Conservation (phyloP, 768 basidiomycete species). For the Russula vinacea region DNA sequence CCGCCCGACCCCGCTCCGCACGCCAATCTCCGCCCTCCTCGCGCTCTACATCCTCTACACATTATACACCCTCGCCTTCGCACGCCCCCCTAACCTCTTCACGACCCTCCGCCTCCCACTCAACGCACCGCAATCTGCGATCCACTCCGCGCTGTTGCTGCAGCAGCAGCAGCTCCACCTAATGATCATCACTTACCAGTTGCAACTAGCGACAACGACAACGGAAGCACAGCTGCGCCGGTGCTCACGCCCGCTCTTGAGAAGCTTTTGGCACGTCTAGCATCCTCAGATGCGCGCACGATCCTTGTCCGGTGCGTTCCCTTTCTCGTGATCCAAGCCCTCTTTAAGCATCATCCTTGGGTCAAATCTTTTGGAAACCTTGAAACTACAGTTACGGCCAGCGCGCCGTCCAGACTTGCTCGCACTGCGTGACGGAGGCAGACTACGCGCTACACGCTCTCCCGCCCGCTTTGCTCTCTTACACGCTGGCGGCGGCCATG, state of each 20-base stretch:
- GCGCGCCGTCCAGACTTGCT: slow-evolving; percentile 24
- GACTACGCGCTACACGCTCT: slow-evolving; percentile 29
- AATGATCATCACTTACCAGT: background rate
- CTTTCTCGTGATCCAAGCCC: too few species aligned
- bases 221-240: too few species aligned
- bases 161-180: background rate
- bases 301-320: slow-evolving; percentile 27
- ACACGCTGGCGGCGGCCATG: slow-evolving; percentile 22
- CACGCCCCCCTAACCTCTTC: slow-evolving; percentile 28
- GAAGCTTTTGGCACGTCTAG: slow-evolving; percentile 25
- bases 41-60: slow-evolving; percentile 26
- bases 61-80: slow-evolving; percentile 16
- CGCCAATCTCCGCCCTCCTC: slow-evolving; percentile 14
- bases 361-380: too few species aligned
- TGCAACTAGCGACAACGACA: background rate
- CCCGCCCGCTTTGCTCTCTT: slow-evolving; percentile 26
- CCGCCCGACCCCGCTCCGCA: slow-evolving; percentile 13
- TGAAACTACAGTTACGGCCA: slow-evolving; percentile 25
- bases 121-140: slow-evolving; percentile 10
- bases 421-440: slow-evolving; percentile 17
- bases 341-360: background rate
- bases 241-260: slow-evolving; percentile 24
- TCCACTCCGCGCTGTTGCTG: slow-evolving; percentile 19
- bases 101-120: slow-evolving; percentile 24
- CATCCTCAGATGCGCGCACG: slow-evolving; percentile 25